These are phyloP conservation scores for Malassezia japonica DNA, from an alignment of 1,284 basidiomycete species.

Conservation along the genomic window DNA sequence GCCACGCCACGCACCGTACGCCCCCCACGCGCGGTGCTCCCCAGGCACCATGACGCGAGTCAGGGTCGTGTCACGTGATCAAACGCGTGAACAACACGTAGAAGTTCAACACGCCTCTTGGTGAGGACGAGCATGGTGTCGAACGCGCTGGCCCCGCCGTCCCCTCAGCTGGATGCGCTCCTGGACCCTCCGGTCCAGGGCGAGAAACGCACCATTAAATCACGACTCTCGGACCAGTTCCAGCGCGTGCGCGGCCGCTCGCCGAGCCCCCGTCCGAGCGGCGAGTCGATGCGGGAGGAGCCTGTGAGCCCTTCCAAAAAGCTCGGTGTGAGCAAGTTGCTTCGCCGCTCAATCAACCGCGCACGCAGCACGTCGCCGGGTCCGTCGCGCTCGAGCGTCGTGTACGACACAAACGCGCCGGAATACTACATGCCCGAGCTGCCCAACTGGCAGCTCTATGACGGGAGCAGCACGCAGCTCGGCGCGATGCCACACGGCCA, in stretches of 20 bases:
- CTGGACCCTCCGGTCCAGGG: neutral
- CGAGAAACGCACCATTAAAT: slow-evolving; percentile 7
- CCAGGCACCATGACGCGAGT: too few relatives aligned
- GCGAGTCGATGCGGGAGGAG: neutral
- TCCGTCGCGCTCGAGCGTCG: slow-evolving; percentile 7
- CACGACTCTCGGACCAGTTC: slow-evolving; percentile 13
- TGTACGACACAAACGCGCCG: slow-evolving; percentile 7
- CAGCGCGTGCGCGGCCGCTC: slow-evolving; percentile 17
- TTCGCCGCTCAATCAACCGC: slow-evolving; percentile 5
- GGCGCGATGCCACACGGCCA: neutral
- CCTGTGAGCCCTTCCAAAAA: slow-evolving; percentile 6
- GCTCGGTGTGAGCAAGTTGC: slow-evolving; percentile 3
- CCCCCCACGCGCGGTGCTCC: too few relatives aligned
- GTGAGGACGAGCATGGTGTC: slow-evolving; percentile 3
- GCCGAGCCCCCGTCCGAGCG: neutral
- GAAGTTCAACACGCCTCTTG: slow-evolving; percentile 4
- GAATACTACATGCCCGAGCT: slow-evolving; percentile 12
- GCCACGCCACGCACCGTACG: too few relatives aligned
- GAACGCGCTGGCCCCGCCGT: slow-evolving; percentile 9
- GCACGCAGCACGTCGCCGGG: slow-evolving; percentile 5
- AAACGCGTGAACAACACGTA: slow-evolving; percentile 5
- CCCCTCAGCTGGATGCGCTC: slow-evolving; percentile 16
- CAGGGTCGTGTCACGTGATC: too few relatives aligned
- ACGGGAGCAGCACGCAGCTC: slow-evolving; percentile 5
- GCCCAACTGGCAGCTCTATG: slow-evolving; percentile 17